Percentiles rank a stretch among this genome's conserved stretches.
These are phyloP conservation scores for Simplicillium aogashimaense DNA, from an alignment of 2,329 filamentous ascomycete species.

Conservation along the genomic window DNA sequence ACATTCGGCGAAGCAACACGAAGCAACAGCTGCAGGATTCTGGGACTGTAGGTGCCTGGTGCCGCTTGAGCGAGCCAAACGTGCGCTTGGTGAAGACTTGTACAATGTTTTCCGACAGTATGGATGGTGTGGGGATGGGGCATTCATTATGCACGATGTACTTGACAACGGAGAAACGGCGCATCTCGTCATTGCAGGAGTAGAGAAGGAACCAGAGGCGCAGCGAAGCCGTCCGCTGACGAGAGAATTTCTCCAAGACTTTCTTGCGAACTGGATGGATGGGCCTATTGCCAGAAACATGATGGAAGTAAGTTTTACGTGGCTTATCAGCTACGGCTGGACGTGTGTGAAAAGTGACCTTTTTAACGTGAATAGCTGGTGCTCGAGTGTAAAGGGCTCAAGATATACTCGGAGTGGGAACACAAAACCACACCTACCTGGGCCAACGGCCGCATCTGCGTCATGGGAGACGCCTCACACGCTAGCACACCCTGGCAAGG, in stretches of 20 bases:
- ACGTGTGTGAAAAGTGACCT: background rate
- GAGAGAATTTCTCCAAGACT: background rate
- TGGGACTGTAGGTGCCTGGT: constrained; percentile 3
- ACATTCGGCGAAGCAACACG: background rate
- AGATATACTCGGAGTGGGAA: constrained; percentile 6
- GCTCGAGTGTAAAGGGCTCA: background rate
- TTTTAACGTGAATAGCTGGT: background rate
- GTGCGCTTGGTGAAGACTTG: background rate
- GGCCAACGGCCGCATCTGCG: constrained; percentile 9
- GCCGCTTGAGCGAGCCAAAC: background rate
- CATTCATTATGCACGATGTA: background rate
- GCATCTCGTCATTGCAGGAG: background rate
- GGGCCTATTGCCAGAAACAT: background rate
- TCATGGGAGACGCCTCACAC: constrained; percentile 16
- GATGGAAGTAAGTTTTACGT: background rate
- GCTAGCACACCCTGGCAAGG: constrained; percentile 15
- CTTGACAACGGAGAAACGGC: background rate
- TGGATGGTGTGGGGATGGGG: background rate
- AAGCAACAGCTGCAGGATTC: background rate
- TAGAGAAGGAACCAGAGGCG: background rate
- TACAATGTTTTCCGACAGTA: background rate
- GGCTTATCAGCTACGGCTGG: background rate
- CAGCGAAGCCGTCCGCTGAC: background rate
- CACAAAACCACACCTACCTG: constrained; percentile 9
- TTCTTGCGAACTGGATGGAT: background rate